Conservation (phyloP, 345 rosid species). For the Gynandropsis gynandra region DNA sequence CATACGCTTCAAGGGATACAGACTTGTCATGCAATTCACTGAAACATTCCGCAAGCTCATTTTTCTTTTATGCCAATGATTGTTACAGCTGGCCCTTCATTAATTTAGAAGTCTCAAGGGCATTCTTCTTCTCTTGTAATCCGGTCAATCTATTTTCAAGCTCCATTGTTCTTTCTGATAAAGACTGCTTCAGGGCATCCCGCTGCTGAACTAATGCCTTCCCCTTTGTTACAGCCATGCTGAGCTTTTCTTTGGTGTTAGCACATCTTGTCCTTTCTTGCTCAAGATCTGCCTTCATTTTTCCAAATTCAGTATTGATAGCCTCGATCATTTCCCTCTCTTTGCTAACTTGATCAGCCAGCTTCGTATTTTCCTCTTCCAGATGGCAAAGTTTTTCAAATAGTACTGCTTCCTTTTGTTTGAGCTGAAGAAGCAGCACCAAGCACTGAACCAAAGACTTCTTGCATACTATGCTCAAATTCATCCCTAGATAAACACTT, state of each 20-base stretch:
- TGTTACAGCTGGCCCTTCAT: conserved; percentile 32
- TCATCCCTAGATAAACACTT: conserved; percentile 46
- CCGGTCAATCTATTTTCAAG: conserved; percentile 61
- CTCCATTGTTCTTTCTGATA: conserved; percentile 61
- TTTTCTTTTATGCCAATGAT: conserved; percentile 24
- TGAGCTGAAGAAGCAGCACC: conserved; percentile 52
- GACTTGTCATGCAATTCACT: conserved; percentile 38
- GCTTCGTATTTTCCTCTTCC: conserved; percentile 48
- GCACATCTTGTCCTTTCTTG: conserved; percentile 68
- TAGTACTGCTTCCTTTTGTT: conserved; percentile 47
- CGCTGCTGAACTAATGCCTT: conserved; percentile 92
- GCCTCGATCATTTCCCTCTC: conserved; percentile 41
- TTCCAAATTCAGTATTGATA: conserved; percentile 42
- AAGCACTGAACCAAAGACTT: conserved; percentile 47
- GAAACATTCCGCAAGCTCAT: conserved; percentile 46
- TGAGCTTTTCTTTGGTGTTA: conserved; percentile 87
- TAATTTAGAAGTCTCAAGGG: conserved; percentile 47
- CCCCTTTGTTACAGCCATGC: conserved; percentile 93
- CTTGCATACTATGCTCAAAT: conserved; percentile 39
- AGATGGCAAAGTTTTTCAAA: conserved; percentile 37
- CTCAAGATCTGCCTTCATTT: conserved; percentile 52
- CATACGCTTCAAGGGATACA: conserved; percentile 19
- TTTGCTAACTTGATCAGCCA: conserved; percentile 50
- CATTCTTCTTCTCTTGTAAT: conserved; percentile 51
- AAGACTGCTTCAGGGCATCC: conserved; percentile 67